phyloP scores from a whole-genome alignment of 768 basidiomycete genomes.

The Fomitopsis serialis region DNA sequence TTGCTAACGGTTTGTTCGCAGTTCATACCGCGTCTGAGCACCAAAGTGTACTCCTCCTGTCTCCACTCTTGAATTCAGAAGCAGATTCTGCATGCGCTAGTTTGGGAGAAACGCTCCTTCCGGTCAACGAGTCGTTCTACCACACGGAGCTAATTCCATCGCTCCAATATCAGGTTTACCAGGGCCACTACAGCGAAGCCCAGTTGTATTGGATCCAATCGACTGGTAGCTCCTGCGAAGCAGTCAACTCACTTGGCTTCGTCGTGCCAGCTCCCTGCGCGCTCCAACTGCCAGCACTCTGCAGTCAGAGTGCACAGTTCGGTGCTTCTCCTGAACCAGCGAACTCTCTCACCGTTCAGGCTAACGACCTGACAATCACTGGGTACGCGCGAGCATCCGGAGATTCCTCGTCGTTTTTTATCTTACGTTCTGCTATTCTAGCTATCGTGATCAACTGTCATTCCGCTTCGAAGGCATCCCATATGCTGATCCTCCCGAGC shows the following conservation, averaged over 20 bases:
- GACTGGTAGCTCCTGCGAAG: constrained; percentile 11
- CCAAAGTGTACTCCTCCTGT: constrained; percentile 16
- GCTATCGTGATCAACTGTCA: constrained; percentile 40
- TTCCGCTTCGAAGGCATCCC: constrained; percentile 51
- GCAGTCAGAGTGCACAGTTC: constrained; percentile 17
- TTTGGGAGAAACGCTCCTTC: constrained; percentile 20
- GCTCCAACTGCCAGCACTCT: constrained; percentile 16
- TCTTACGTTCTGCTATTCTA: constrained; percentile 9
- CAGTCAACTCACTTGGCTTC: constrained; percentile 16
- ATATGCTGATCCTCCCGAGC: constrained; percentile 36
- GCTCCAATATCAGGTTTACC: constrained; percentile 20
- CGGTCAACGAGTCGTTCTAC: constrained; percentile 15
- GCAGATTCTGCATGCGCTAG: constrained; percentile 13
- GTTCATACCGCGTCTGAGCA: constrained; percentile 15
- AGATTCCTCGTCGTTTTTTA: not conserved
- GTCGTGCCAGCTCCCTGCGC: constrained; percentile 15
- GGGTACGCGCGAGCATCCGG: constrained; percentile 11
- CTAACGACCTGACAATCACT: constrained; percentile 17
- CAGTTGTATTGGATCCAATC: constrained; percentile 19
- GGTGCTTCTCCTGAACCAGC: constrained; percentile 8
- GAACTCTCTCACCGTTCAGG: constrained; percentile 14
- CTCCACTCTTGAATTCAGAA: constrained; percentile 4
- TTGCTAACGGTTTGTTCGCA: not conserved
- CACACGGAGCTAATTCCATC: constrained; percentile 13
- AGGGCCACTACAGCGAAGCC: constrained; percentile 6